Conservation (phyloP, 2,329 filamentous ascomycete species). For the Aurifilum marmelostoma region DNA sequence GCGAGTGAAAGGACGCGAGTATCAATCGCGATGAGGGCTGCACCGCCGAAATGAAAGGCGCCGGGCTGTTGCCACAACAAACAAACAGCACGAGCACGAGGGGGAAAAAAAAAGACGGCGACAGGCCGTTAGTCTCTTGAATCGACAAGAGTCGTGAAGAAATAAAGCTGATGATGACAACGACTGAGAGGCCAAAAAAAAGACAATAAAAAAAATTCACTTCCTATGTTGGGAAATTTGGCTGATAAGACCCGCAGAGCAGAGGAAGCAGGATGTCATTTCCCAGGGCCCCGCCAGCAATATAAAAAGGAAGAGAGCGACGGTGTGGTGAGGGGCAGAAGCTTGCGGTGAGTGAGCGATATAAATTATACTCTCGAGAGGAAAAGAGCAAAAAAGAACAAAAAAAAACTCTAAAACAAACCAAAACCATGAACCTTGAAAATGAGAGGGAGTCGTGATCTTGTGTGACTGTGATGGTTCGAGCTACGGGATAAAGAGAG, state of each 20-base stretch:
- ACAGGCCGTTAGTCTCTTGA: not conserved
- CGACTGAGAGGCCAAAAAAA: too few species aligned
- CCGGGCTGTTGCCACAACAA: not conserved
- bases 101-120: not conserved
- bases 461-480: not conserved
- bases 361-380: not conserved
- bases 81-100: not conserved
- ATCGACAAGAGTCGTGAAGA: not conserved
- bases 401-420: not conserved
- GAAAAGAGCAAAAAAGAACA: not conserved
- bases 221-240: not conserved
- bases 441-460: not conserved
- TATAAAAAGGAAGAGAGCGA: not conserved
- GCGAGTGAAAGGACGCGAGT: not conserved
- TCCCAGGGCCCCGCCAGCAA: slow-evolving; percentile 9
- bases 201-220: not conserved
- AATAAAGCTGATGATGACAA: not conserved
- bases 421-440: not conserved
- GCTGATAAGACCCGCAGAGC: not conserved
- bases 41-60: not conserved
- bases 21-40: not conserved
- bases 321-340: not conserved
- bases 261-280: slow-evolving; percentile 9
- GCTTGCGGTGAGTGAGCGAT: not conserved
- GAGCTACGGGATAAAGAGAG: not conserved